Percentiles rank a stretch among this genome's conserved stretches.
These are phyloP conservation scores for Fusarium protoensiforme DNA, from an alignment of 2,329 filamentous ascomycete species.

Conservation along the genomic window DNA sequence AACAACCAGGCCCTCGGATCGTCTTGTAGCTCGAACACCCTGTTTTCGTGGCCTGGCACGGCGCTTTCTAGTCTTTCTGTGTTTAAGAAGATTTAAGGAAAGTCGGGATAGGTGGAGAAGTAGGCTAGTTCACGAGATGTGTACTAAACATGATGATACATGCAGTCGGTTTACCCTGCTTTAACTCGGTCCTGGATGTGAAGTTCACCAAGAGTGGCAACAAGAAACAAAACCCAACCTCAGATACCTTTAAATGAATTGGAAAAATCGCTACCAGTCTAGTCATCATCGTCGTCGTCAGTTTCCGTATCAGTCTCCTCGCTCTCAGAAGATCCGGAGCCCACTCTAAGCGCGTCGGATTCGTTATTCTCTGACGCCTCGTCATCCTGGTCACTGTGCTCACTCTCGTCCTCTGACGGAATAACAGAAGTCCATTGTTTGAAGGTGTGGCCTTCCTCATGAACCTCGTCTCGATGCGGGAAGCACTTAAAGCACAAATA, in stretches of 20 bases:
- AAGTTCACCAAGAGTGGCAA: background rate
- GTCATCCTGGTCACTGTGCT: background rate
- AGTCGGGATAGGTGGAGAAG: background rate
- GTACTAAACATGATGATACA: background rate
- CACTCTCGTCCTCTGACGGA: background rate
- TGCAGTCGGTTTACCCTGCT: background rate
- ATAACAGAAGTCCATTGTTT: background rate
- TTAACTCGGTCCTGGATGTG: background rate
- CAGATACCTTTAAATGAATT: background rate
- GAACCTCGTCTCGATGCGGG: background rate
- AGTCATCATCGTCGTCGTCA: background rate
- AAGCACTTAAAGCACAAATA: background rate
- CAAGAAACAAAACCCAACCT: background rate
- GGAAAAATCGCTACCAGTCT: background rate
- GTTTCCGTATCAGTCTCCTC: background rate
- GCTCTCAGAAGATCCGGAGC: background rate
- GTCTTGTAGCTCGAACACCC: conserved; percentile 71
- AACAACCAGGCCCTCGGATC: conserved; percentile 73
- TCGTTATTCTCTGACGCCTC: background rate
- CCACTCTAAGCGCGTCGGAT: background rate
- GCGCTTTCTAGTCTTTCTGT: conserved; percentile 68
- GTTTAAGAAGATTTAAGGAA: conserved; percentile 60
- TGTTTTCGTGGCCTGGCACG: conserved; percentile 67
- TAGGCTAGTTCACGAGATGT: background rate
- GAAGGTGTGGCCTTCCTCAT: background rate